A percentile compares a stretch with the other conserved stretches of the same genome.
Evolutionary conservation across 2,329 filamentous ascomycete genomes (phyloP).

Genomic region (Xylariaceae sp.): DNA sequence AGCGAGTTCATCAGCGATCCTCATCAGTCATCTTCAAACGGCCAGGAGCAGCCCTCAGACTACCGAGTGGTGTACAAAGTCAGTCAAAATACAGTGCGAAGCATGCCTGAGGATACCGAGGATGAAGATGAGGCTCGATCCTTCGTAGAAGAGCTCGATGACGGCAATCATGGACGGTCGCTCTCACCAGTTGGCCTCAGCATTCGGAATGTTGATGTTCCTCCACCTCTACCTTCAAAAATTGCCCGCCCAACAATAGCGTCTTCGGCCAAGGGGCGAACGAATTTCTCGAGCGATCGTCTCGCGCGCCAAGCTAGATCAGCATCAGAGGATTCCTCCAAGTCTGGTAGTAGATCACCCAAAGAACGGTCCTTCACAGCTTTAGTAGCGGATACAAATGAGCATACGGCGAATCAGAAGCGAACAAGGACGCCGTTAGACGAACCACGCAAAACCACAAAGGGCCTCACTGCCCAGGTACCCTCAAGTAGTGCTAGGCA

Average conservation of each 20-base stretch:
- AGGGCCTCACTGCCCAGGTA: constrained; percentile 31
- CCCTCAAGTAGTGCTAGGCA: constrained; percentile 36
- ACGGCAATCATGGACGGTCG: constrained; percentile 23
- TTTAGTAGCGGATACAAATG: constrained; percentile 35
- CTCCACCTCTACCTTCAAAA: constrained; percentile 39
- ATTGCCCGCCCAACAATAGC: constrained; percentile 29
- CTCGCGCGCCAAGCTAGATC: constrained; percentile 15
- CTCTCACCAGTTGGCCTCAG: constrained; percentile 9
- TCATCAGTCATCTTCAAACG: constrained; percentile 29
- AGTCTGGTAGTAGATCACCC: constrained; percentile 26
- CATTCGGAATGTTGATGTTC: constrained; percentile 17
- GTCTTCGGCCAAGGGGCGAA: constrained; percentile 27
- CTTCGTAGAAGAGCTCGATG: constrained; percentile 35
- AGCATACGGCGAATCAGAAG: constrained; percentile 56
- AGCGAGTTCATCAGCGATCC: constrained; percentile 45
- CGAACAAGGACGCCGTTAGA: constrained; percentile 48
- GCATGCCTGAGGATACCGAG: constrained; percentile 47
- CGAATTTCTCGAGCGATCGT: constrained; percentile 7
- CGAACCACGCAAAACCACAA: constrained; percentile 27
- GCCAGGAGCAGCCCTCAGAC: constrained; percentile 41
- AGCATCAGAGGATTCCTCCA: constrained; percentile 26
- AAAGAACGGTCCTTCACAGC: constrained; percentile 34
- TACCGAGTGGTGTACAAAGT: constrained; percentile 68
- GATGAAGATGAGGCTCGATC: constrained; percentile 37
- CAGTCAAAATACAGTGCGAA: constrained; percentile 58